These are phyloP conservation scores for Cordyceps tenuipes DNA, from an alignment of 2,329 filamentous ascomycete genomes.

Conservation along the genomic window DNA sequence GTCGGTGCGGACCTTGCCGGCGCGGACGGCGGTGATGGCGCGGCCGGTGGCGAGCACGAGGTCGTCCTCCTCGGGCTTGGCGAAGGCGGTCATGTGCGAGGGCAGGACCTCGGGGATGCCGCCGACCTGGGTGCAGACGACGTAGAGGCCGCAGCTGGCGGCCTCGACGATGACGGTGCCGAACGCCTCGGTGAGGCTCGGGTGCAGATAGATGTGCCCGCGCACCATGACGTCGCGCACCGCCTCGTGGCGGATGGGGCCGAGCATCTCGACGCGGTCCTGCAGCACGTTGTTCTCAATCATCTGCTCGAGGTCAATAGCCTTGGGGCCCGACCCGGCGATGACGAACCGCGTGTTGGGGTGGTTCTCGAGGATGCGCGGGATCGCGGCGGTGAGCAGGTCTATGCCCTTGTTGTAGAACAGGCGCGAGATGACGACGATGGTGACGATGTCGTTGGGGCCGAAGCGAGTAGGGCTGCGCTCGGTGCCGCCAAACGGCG, in stretches of 20 bases:
- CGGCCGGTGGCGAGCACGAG: conserved; percentile 81
- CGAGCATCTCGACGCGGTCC: conserved; percentile 86
- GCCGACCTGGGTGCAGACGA: conserved; percentile 92
- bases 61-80: conserved; percentile 93
- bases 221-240: conserved; percentile 96
- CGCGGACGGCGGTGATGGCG: conserved; percentile 78
- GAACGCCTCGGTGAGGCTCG: conserved; percentile 91
- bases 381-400: conserved; percentile 90
- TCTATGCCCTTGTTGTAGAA: conserved; percentile 99
- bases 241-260: conserved; percentile 88
- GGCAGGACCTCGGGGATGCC: conserved; percentile 95
- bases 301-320: conserved; percentile 97
- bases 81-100: conserved; percentile 94
- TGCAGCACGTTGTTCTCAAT: conserved; percentile 90
- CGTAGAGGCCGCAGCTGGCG: conserved; percentile 88
- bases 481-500: conserved; percentile 31
- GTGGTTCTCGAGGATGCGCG: conserved; percentile 79
- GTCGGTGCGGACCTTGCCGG: conserved; percentile 82
- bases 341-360: conserved; percentile 96
- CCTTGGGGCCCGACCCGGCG: conserved; percentile 89
- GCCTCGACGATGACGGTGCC: conserved; percentile 97
- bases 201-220: conserved; percentile 93
- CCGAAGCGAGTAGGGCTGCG: conserved; percentile 60
- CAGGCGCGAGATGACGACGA: conserved; percentile 91
- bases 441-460: conserved; percentile 82